Conservation (phyloP, 225 moss, liverwort and hornwort genomes). For the Polytrichum commune region DNA sequence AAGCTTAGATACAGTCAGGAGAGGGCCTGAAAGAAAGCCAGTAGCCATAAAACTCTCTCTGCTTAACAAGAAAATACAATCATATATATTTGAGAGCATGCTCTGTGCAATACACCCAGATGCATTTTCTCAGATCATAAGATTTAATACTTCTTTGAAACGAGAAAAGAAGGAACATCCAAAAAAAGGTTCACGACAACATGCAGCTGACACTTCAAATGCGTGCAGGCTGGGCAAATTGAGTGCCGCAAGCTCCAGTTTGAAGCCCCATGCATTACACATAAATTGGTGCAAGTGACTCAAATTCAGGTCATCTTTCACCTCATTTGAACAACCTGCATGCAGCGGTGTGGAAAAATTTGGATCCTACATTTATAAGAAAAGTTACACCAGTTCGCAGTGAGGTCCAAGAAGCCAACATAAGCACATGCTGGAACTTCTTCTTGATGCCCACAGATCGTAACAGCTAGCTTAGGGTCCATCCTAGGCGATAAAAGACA, state of each 20-base stretch:
- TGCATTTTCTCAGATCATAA: conserved; percentile 8
- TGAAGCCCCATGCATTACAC: conserved; percentile 2
- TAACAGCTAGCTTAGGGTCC: conserved; percentile 2
- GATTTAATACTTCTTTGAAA: not conserved
- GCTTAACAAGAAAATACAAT: not conserved
- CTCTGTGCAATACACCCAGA: conserved; percentile 3
- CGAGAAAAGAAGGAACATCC: not conserved
- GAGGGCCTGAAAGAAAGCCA: too few species aligned
- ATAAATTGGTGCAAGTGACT: not conserved
- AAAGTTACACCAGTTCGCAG: conserved; percentile 6
- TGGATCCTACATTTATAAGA: conserved; percentile 8
- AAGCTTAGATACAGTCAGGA: too few species aligned
- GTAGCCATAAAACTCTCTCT: too few species aligned
- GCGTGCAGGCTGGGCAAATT: not conserved
- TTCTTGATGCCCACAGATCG: conserved; percentile 3
- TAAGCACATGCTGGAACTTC: conserved; percentile 5
- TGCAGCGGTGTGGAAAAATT: conserved; percentile 6
- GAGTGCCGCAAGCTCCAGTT: conserved; percentile 1
- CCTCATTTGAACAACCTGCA: conserved; percentile 8
- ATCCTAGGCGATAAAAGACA: conserved; percentile 5
- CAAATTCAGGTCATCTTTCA: conserved; percentile 2
- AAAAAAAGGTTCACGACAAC: not conserved
- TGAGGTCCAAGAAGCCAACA: conserved; percentile 16
- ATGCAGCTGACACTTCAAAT: not conserved
- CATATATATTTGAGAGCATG: conserved; percentile 3